phyloP scores from a whole-genome alignment of 1,139 yeast species.

The Entelexis sorbosivorans region DNA sequence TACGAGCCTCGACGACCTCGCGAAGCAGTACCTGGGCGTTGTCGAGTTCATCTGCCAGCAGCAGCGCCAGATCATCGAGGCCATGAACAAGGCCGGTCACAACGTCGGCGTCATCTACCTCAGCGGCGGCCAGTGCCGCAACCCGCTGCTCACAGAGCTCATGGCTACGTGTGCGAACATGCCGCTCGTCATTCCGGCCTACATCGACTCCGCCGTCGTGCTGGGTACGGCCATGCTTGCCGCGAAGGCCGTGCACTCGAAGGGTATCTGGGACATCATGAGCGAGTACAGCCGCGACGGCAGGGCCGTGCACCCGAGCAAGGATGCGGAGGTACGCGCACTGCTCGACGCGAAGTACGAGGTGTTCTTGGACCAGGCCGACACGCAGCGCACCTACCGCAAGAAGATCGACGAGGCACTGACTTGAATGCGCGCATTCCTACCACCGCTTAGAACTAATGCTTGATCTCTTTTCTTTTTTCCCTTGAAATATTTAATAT shows the following conservation, averaged over 20 bases:
- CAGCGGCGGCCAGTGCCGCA: slow-evolving; percentile 96
- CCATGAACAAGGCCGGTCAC: slow-evolving; percentile 74
- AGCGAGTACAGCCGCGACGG: slow-evolving; percentile 74
- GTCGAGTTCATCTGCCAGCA: slow-evolving; percentile 97
- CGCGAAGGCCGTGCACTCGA: slow-evolving; percentile 64
- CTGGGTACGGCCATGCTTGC: slow-evolving; percentile 92
- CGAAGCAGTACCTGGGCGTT: slow-evolving; percentile 78
- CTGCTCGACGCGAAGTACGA: slow-evolving; percentile 68
- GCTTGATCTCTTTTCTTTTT: too few relatives aligned
- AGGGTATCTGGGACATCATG: slow-evolving; percentile 74
- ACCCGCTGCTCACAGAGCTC: slow-evolving; percentile 73
- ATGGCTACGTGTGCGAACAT: slow-evolving; percentile 87
- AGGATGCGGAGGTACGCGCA: slow-evolving; percentile 36
- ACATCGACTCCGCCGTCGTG: slow-evolving; percentile 93
- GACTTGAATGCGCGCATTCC: too few relatives aligned
- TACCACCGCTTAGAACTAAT: too few relatives aligned
- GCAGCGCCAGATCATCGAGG: slow-evolving; percentile 85
- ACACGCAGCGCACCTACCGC: slow-evolving; percentile 67
- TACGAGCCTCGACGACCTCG: slow-evolving; percentile 68
- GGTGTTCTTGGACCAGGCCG: slow-evolving; percentile 79
- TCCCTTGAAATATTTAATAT: too few relatives aligned
- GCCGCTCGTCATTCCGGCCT: slow-evolving; percentile 87
- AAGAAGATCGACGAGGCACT: slow-evolving; percentile 37
- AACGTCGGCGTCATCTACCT: slow-evolving; percentile 62
- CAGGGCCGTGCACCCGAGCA: slow-evolving; percentile 66